A percentile compares a stretch with the other conserved stretches of the same genome.
Evolutionary conservation across 495 filamentous ascomycete genomes (phyloP).

Genomic region (Neurospora discreta): DNA sequence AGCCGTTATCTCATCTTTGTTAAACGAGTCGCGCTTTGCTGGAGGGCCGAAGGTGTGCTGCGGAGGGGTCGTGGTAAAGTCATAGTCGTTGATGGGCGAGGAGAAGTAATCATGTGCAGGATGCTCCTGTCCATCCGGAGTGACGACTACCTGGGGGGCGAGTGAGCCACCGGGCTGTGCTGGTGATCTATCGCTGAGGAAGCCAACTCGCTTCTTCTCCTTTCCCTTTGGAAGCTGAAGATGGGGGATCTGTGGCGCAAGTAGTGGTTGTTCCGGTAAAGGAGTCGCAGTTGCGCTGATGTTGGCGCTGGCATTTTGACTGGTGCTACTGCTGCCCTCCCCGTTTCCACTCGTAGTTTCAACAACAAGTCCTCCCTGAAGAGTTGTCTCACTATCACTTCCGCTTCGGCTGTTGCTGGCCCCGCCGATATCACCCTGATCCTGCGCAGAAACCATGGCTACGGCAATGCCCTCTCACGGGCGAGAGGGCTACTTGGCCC

Average conservation of each 20-base stretch:
- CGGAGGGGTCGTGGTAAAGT: slow-evolving; percentile 1
- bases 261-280: background rate
- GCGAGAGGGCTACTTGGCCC: background rate
- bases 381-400: background rate
- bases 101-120: slow-evolving; percentile 15
- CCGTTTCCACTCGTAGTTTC: background rate
- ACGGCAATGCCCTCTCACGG: background rate
- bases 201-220: slow-evolving; percentile 25
- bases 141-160: background rate
- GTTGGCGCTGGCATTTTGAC: background rate
- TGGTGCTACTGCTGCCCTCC: background rate
- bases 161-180: background rate
- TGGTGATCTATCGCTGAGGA: slow-evolving; percentile 7
- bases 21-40: slow-evolving; percentile 13
- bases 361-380: background rate
- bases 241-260: background rate
- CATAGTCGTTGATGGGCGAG: slow-evolving; percentile 6
- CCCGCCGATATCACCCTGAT: background rate
- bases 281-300: background rate
- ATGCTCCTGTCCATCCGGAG: slow-evolving; percentile 4
- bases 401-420: background rate
- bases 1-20: slow-evolving; percentile 14
- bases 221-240: slow-evolving; percentile 10
- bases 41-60: background rate
- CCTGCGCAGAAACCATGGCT: background rate